A percentile compares a stretch with the other conserved stretches of the same genome.
Conservation (phyloP, 2,329 filamentous ascomycete genomes). For the Penicillium hesseltinei region DNA sequence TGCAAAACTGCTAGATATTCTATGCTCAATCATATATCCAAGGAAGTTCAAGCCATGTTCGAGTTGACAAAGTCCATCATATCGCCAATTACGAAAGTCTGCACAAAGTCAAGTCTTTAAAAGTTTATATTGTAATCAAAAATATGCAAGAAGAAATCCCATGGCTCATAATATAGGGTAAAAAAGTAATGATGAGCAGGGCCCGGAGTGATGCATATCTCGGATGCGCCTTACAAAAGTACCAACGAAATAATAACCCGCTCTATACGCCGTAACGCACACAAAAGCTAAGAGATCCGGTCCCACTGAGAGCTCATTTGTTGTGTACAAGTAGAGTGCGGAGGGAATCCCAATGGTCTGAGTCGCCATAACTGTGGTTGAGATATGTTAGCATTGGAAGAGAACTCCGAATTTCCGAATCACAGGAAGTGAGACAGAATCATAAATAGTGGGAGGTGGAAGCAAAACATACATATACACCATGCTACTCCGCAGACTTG, state of each 20-base stretch:
- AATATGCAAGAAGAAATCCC: slow-evolving; percentile 2
- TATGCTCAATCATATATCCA: background rate
- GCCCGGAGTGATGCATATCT: slow-evolving; percentile 1
- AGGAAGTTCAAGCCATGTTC: background rate
- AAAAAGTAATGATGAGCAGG: slow-evolving; percentile 3
- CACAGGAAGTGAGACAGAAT: background rate
- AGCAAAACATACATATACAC: slow-evolving; percentile 76
- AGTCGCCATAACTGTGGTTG: slow-evolving; percentile 64
- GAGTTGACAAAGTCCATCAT: no score
- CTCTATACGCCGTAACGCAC: slow-evolving; percentile 21
- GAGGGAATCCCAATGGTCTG: slow-evolving; percentile 83
- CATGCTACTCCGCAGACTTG: slow-evolving; percentile 92
- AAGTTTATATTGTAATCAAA: background rate
- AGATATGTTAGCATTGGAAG: slow-evolving; percentile 8
- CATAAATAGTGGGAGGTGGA: background rate
- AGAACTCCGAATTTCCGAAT: no score
- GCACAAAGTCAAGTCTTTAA: background rate
- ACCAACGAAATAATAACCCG: slow-evolving; percentile 9
- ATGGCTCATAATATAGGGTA: slow-evolving; percentile 17
- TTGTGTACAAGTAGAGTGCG: slow-evolving; percentile 86
- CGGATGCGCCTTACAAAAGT: background rate
- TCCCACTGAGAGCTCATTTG: slow-evolving; percentile 43
- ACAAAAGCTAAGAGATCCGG: slow-evolving; percentile 12
- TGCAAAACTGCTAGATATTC: background rate
- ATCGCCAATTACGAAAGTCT: background rate